A percentile compares a stretch with the other conserved stretches of the same genome.
phyloP scores from a whole-genome alignment of 1,284 basidiomycete genomes.

The Chondrostereum purpureum region DNA sequence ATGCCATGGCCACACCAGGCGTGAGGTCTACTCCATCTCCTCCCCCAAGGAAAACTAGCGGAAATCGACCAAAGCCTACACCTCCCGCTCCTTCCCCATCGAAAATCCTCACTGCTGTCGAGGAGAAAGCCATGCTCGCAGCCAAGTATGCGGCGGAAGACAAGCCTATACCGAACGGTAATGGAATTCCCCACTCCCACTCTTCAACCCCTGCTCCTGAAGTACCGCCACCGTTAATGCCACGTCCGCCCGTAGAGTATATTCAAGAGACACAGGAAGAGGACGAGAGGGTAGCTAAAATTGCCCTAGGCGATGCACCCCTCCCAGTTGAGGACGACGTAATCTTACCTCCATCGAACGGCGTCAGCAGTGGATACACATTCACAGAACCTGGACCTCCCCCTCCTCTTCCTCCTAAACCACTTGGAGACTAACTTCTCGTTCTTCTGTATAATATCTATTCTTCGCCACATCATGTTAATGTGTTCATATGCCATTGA shows the following conservation, averaged over 20 bases:
- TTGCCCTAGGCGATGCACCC: conserved; percentile 14
- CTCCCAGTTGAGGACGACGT: conserved; percentile 13
- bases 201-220: conserved; percentile 14
- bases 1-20: conserved; percentile 8
- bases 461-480: not conserved
- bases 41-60: conserved; percentile 14
- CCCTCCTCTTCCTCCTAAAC: not conserved
- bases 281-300: conserved; percentile 41
- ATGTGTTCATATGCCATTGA: not conserved
- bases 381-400: not conserved
- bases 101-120: conserved; percentile 55
- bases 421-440: not conserved
- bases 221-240: conserved; percentile 52
- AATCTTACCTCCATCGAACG: not conserved
- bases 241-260: conserved; percentile 68
- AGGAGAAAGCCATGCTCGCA: conserved; percentile 67
- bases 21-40: conserved; percentile 14
- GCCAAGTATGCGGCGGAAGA: conserved; percentile 58
- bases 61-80: conserved; percentile 27
- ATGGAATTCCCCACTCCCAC: conserved; percentile 10
- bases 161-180: conserved; percentile 12
- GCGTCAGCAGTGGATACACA: not conserved
- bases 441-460: no score
- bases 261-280: conserved; percentile 72
- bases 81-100: conserved; percentile 26